Conservation (phyloP, 2,329 filamentous ascomycete genomes). For the Neocatenulostroma microsporum region DNA sequence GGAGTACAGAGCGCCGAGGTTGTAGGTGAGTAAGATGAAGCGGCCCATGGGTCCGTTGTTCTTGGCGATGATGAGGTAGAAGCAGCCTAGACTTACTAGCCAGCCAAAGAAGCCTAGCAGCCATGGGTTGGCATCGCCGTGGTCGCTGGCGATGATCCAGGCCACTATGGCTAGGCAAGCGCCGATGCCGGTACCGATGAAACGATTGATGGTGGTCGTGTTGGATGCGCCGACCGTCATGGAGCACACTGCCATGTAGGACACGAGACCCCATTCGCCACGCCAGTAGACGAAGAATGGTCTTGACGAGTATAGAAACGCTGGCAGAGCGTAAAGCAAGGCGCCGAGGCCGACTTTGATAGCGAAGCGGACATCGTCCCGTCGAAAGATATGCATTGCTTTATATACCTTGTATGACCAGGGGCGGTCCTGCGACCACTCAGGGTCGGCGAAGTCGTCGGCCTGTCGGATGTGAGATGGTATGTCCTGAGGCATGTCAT, state of each 20-base stretch:
- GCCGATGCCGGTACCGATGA: conserved; percentile 78
- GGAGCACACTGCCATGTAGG: conserved; percentile 95
- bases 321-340: conserved; percentile 77
- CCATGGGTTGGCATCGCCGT: conserved; percentile 56
- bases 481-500: conserved; percentile 18
- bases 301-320: conserved; percentile 71
- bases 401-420: conserved; percentile 47
- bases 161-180: conserved; percentile 65
- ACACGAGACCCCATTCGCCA: conserved; percentile 92
- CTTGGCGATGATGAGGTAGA: conserved; percentile 79
- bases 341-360: conserved; percentile 91
- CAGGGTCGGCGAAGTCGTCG: conserved; percentile 23
- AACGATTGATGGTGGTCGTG: conserved; percentile 79
- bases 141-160: conserved; percentile 59
- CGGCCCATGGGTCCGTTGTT: conserved; percentile 84
- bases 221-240: conserved; percentile 98
- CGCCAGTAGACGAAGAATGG: conserved; percentile 80
- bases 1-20: conserved; percentile 86
- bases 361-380: conserved; percentile 68
- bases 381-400: conserved; percentile 49
- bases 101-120: conserved; percentile 75
- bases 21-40: conserved; percentile 93
- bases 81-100: conserved; percentile 71
- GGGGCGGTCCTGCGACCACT: conserved; percentile 16
- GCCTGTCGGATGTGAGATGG: conserved; percentile 24